These are phyloP conservation scores for Coriolopsis trogii DNA, from an alignment of 1,284 basidiomycete genomes.

Conservation along the genomic window DNA sequence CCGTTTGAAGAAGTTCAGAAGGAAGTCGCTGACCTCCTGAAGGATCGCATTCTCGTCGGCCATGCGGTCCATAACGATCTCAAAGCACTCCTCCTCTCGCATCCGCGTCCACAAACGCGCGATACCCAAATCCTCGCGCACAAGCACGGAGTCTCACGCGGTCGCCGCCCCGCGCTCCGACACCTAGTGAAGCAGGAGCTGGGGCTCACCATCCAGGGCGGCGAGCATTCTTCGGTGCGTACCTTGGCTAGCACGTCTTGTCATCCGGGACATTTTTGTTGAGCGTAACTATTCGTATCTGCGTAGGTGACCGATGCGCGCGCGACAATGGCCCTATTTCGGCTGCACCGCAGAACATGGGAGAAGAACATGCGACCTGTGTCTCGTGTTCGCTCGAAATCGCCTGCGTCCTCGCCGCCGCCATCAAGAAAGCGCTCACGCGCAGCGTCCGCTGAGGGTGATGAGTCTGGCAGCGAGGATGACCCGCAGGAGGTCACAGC, in stretches of 20 bases:
- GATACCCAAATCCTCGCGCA: slow-evolving; percentile 80
- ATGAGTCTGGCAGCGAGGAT: slow-evolving; percentile 8
- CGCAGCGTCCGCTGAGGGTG: slow-evolving; percentile 7
- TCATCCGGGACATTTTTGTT: too few species aligned
- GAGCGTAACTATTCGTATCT: neutral
- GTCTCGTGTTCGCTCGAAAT: slow-evolving; percentile 11
- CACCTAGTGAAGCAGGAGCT: slow-evolving; percentile 85
- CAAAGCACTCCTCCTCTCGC: slow-evolving; percentile 88
- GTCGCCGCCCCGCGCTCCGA: slow-evolving; percentile 74
- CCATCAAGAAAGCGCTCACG: slow-evolving; percentile 30
- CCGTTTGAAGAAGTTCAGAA: slow-evolving; percentile 84
- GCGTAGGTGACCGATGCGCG: slow-evolving; percentile 87
- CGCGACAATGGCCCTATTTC: slow-evolving; percentile 94
- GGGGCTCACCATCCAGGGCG: slow-evolving; percentile 83
- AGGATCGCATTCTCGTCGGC: slow-evolving; percentile 87
- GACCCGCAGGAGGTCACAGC: slow-evolving; percentile 6
- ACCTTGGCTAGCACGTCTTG: too few species aligned
- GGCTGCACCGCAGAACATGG: slow-evolving; percentile 87
- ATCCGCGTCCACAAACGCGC: slow-evolving; percentile 77
- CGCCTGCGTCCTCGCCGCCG: slow-evolving; percentile 11
- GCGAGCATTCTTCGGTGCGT: slow-evolving; percentile 86
- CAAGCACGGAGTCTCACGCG: slow-evolving; percentile 63
- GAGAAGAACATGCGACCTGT: slow-evolving; percentile 49
- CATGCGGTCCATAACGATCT: slow-evolving; percentile 95
- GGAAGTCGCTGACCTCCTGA: slow-evolving; percentile 76